Evolutionary conservation across 495 filamentous ascomycete genomes (phyloP), one percentile per base, ranked within the genome.

Genomic region (Lasiosphaeriaceae sp.): DNA sequence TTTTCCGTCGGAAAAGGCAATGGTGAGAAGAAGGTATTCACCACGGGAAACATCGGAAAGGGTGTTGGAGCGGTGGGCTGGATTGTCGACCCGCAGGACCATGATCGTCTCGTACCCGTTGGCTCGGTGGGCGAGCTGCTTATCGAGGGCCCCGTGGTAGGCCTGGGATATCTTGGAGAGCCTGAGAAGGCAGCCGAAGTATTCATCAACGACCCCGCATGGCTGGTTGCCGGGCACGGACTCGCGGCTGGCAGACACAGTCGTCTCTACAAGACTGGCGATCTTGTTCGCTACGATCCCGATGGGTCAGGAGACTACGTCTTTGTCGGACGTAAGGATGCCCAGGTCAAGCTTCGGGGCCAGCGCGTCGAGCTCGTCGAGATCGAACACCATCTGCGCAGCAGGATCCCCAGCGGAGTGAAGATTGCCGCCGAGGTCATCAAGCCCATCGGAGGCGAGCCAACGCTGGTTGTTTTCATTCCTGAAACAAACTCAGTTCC

Each of bases 41-140:
- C 58, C 0, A 62, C 62, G 11, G 67, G 65, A 5, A 75, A 71
- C 48, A 79, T 78, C 41, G 77, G 78, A 7, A 65, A 61, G 22
- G 78, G 73, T 2, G 73, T 75, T 2, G 77, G 76, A 24, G 72
- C 65, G 29, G 59, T 65, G 5, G 64, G 64, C 2, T 89, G 86
- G 85, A 70, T 88, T 55, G 79, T 84, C 24, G 77, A 86, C 51
- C 74, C 74, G 83, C 26, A 69, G 64, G 9, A 85, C 80, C 46
- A 77, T 71, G 3, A 82, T 79, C 12, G 72, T 1, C 81, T 86
- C 9, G 84, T 86, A 2, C 69, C 89, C 6, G 77, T 86, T 11
- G 90, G 90, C 14, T 82, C 78, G 8, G 72, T 90, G 39, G 90
- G 90, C 8, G 90, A 95, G 66, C 61, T 88, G 19, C 60, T 82